A percentile compares a stretch with the other conserved stretches of the same genome.
These are phyloP conservation scores for Metarhizium album DNA, from an alignment of 2,329 filamentous ascomycete species.

Conservation along the genomic window DNA sequence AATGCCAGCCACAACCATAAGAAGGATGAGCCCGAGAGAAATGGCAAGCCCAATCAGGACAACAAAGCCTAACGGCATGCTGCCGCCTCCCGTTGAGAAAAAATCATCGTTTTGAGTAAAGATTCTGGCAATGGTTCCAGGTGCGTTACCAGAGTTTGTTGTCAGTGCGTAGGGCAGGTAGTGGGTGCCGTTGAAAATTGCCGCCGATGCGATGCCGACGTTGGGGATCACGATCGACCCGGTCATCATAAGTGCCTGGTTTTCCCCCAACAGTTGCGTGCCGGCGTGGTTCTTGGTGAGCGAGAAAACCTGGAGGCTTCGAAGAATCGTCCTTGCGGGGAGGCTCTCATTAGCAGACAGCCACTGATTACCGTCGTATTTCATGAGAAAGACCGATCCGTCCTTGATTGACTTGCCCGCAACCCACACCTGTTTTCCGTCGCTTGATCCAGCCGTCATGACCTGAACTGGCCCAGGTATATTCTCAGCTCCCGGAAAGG, in stretches of 20 bases:
- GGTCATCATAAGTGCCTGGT: slow-evolving; percentile 71
- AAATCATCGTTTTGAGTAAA: slow-evolving; percentile 76
- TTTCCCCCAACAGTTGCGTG: slow-evolving; percentile 50
- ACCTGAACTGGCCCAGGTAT: slow-evolving; percentile 75
- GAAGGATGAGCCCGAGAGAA: slow-evolving; percentile 63
- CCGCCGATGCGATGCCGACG: slow-evolving; percentile 77
- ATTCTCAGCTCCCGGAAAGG: slow-evolving; percentile 47
- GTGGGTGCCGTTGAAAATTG: slow-evolving; percentile 72
- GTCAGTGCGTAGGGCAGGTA: slow-evolving; percentile 75
- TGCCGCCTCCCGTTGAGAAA: slow-evolving; percentile 48
- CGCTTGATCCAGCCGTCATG: slow-evolving; percentile 61
- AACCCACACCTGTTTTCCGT: slow-evolving; percentile 70
- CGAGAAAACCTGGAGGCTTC: slow-evolving; percentile 71
- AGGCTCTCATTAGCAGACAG: slow-evolving; percentile 53
- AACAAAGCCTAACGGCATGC: slow-evolving; percentile 63
- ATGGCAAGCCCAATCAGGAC: slow-evolving; percentile 75
- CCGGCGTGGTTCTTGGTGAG: slow-evolving; percentile 56
- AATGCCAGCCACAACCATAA: slow-evolving; percentile 66
- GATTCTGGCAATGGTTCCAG: slow-evolving; percentile 67
- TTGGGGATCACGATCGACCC: slow-evolving; percentile 65
- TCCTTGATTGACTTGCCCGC: slow-evolving; percentile 56
- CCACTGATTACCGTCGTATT: slow-evolving; percentile 68
- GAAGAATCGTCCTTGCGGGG: slow-evolving; percentile 55
- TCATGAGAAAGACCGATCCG: slow-evolving; percentile 66
- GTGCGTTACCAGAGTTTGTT: slow-evolving; percentile 49